These are phyloP conservation scores for Alternaria infectoria DNA, from an alignment of 2,329 filamentous ascomycete genomes.

Conservation along the genomic window DNA sequence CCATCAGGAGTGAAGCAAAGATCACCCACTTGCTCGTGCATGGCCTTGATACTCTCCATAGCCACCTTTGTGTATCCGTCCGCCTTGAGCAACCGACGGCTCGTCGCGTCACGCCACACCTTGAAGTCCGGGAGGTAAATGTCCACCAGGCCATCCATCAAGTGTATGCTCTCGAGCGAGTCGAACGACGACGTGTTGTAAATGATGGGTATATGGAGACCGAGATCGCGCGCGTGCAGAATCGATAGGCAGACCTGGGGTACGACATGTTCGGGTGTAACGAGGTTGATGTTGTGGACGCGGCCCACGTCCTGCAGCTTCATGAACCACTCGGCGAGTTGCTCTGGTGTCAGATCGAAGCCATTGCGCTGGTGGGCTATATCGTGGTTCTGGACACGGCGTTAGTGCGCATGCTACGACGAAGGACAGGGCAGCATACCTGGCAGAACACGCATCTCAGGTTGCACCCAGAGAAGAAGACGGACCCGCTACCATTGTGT, in stretches of 20 bases:
- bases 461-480: conserved; percentile 82
- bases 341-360: conserved; percentile 77
- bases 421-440: not conserved
- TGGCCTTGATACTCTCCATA: conserved; percentile 77
- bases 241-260: conserved; percentile 82
- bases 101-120: conserved; percentile 72
- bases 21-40: conserved; percentile 83
- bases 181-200: conserved; percentile 89
- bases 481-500: conserved; percentile 77
- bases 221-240: conserved; percentile 72
- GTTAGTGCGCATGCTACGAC: not conserved
- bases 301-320: conserved; percentile 80
- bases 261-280: conserved; percentile 86
- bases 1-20: conserved; percentile 82
- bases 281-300: conserved; percentile 89
- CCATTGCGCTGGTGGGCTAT: conserved; percentile 84
- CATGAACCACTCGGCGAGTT: conserved; percentile 81
- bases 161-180: conserved; percentile 70
- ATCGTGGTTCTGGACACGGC: conserved; percentile 67
- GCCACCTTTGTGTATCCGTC: conserved; percentile 76
- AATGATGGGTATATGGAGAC: conserved; percentile 74
- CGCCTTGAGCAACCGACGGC: conserved; percentile 76
- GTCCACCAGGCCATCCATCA: conserved; percentile 81
- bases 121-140: conserved; percentile 93
- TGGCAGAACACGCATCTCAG: conserved; percentile 67